Evolutionary conservation across 2,329 filamentous ascomycete genomes (phyloP).

Genomic region (Phyllosticta ampelicida): DNA sequence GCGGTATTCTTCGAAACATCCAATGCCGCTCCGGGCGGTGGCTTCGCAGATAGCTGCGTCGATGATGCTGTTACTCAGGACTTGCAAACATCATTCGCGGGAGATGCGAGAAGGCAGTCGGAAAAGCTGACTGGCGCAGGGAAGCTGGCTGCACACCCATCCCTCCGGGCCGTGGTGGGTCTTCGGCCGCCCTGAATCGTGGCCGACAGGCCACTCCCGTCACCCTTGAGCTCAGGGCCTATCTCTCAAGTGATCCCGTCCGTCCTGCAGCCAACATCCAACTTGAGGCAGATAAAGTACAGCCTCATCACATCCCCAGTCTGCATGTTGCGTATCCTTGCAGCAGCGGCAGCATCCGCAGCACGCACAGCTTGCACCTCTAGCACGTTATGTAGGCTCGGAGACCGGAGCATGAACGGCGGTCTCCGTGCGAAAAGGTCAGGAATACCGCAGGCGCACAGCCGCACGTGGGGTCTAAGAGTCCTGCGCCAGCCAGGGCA

Average conservation of each 20-base stretch:
- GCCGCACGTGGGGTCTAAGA: neutral
- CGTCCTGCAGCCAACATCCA: neutral
- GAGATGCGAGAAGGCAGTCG: too few relatives aligned
- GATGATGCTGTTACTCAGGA: too few relatives aligned
- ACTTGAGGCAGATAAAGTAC: neutral
- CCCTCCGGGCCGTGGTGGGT: neutral
- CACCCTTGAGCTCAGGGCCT: neutral
- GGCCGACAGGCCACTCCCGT: neutral
- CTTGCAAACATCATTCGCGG: too few relatives aligned
- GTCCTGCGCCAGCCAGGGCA: neutral
- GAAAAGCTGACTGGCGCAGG: too few relatives aligned
- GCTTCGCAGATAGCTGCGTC: too few relatives aligned
- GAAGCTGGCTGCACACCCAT: too few relatives aligned
- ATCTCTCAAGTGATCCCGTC: neutral
- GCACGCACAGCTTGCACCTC: neutral
- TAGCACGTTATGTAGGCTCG: neutral
- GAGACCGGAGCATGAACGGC: neutral
- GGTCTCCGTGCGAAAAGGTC: neutral
- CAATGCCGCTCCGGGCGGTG: too few relatives aligned
- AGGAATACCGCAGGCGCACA: neutral
- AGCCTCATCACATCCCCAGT: neutral
- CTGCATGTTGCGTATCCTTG: neutral
- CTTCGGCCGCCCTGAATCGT: neutral
- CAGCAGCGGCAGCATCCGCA: neutral
- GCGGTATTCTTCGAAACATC: too few relatives aligned